Evolutionary conservation across 2,329 filamentous ascomycete genomes (phyloP).

Genomic region (Aspergillus viridinutans): DNA sequence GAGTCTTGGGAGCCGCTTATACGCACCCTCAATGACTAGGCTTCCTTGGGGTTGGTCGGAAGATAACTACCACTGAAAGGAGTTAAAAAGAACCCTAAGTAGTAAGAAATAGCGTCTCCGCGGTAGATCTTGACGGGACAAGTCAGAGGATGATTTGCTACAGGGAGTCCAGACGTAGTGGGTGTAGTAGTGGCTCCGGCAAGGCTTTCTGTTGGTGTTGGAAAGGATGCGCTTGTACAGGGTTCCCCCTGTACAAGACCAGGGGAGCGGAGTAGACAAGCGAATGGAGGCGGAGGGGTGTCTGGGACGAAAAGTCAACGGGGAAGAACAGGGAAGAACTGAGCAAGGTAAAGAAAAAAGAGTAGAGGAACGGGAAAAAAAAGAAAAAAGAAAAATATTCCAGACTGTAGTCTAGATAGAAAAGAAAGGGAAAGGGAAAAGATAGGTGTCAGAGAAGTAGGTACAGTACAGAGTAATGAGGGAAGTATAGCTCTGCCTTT

Average conservation of each 20-base stretch:
- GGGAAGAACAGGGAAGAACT: slow-evolving; percentile 18
- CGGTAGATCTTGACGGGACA: slow-evolving; percentile 20
- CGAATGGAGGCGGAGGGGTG: background rate
- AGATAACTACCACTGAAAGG: slow-evolving; percentile 19
- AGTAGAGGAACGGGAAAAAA: background rate
- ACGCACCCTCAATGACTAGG: slow-evolving; percentile 14
- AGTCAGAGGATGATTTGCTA: slow-evolving; percentile 14
- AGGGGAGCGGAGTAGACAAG: slow-evolving; percentile 1
- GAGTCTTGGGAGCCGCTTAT: slow-evolving; percentile 9
- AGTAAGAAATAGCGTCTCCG: slow-evolving; percentile 21
- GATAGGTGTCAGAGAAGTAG: background rate
- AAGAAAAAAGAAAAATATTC: background rate
- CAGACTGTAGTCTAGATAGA: background rate
- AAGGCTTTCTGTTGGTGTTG: background rate
- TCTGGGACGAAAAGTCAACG: background rate
- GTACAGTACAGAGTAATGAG: background rate
- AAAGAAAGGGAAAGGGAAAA: too few species aligned
- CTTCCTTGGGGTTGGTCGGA: slow-evolving; percentile 15
- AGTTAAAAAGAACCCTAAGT: slow-evolving; percentile 20
- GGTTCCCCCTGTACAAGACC: slow-evolving; percentile 4
- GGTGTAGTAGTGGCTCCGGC: slow-evolving; percentile 4
- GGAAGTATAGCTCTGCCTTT: background rate
- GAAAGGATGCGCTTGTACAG: slow-evolving; percentile 1
- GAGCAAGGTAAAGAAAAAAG: slow-evolving; percentile 16
- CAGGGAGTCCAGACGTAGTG: slow-evolving; percentile 3